Evolutionary conservation across 2,329 filamentous ascomycete species (phyloP).

Genomic region (Alternaria viburni): DNA sequence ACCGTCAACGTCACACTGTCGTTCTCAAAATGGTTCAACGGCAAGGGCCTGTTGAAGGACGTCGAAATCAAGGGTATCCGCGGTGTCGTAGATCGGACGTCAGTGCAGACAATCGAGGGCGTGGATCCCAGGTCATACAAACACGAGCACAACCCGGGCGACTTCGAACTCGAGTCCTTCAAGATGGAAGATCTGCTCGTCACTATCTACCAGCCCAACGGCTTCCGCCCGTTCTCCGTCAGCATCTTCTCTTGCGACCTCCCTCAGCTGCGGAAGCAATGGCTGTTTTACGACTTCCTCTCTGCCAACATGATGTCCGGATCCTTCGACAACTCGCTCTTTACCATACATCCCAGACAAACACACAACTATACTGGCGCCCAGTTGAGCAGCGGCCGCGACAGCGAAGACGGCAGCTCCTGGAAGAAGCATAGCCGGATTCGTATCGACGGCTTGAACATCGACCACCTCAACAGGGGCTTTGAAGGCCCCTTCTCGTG

Average conservation of each 20-base stretch:
- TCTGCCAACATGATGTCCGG: slow-evolving; percentile 96
- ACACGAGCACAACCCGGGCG: slow-evolving; percentile 85
- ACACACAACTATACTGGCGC: slow-evolving; percentile 78
- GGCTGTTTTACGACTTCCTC: slow-evolving; percentile 97
- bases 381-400: slow-evolving; percentile 62
- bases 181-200: slow-evolving; percentile 93
- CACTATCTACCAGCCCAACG: slow-evolving; percentile 86
- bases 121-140: slow-evolving; percentile 86
- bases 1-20: slow-evolving; percentile 96
- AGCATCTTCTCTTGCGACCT: slow-evolving; percentile 97
- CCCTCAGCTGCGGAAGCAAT: slow-evolving; percentile 90
- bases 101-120: slow-evolving; percentile 73
- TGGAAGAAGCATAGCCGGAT: slow-evolving; percentile 98
- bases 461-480: slow-evolving; percentile 93
- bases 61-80: slow-evolving; percentile 94
- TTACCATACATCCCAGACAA: slow-evolving; percentile 95
- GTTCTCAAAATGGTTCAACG: slow-evolving; percentile 99
- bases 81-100: slow-evolving; percentile 89
- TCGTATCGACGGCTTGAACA: slow-evolving; percentile 89
- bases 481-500: slow-evolving; percentile 94
- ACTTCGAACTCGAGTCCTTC: slow-evolving; percentile 97
- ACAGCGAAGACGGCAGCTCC: slow-evolving; percentile 68
- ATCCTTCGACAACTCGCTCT: slow-evolving; percentile 92
- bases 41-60: slow-evolving; percentile 86
- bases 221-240: slow-evolving; percentile 92